Percentiles rank a stretch among this genome's conserved stretches.
Conservation (phyloP, 2,329 filamentous ascomycete genomes). For the Colletotrichum tamarilloi region DNA sequence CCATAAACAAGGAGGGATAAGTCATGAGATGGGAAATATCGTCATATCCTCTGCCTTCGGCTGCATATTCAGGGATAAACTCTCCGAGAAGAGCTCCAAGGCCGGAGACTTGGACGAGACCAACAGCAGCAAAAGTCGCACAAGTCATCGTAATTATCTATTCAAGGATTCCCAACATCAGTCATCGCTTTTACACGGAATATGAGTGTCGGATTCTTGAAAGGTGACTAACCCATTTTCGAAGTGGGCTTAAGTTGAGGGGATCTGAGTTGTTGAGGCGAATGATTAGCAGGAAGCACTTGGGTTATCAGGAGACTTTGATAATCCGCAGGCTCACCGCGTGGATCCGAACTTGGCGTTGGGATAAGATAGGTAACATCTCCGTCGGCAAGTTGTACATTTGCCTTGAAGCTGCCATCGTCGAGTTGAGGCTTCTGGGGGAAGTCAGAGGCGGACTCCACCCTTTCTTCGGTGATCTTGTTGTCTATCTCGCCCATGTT, state of each 20-base stretch:
- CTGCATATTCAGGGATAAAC: conserved; percentile 18
- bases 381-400: conserved; percentile 44
- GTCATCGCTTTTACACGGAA: rapidly evolving
- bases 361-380: conserved; percentile 46
- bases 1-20: conserved; percentile 39
- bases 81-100: conserved; percentile 23
- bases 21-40: conserved; percentile 26
- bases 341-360: conserved; percentile 47
- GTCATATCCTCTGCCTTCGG: conserved; percentile 18
- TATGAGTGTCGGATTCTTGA: not conserved
- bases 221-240: conserved; percentile 15
- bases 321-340: conserved; percentile 24
- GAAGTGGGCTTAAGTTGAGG: conserved; percentile 12
- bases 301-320: not conserved
- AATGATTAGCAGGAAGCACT: not conserved
- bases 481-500: conserved; percentile 22
- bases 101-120: conserved; percentile 21
- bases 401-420: conserved; percentile 29
- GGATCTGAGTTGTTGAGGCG: not conserved
- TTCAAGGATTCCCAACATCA: rapidly evolving
- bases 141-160: conserved; percentile 18
- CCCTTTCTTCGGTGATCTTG: conserved; percentile 19
- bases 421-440: not conserved
- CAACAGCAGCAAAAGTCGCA: conserved; percentile 13
- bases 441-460: conserved; percentile 9